Evolutionary conservation across 2,329 filamentous ascomycete species (phyloP).

Genomic region (Fusarium kyushuense): DNA sequence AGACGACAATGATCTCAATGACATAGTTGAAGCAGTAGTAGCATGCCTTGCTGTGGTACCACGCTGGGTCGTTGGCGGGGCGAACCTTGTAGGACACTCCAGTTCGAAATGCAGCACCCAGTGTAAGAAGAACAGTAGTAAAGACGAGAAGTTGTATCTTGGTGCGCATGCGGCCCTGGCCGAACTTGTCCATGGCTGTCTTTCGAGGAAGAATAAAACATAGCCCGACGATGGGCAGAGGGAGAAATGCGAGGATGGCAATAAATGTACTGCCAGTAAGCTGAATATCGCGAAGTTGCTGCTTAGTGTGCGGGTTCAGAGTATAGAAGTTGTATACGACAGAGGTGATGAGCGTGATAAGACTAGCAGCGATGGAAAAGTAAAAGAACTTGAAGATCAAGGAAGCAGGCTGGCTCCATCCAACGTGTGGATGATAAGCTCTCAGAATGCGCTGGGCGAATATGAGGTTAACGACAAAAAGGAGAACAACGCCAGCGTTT

Average conservation of each 20-base stretch:
- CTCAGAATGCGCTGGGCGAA: constrained; percentile 81
- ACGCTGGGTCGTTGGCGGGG: constrained; percentile 67
- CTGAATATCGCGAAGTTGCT: constrained; percentile 72
- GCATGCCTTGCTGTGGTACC: constrained; percentile 76
- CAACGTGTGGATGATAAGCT: constrained; percentile 76
- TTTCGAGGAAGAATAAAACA: constrained; percentile 64
- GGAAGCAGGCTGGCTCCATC: constrained; percentile 71
- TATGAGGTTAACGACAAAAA: constrained; percentile 83
- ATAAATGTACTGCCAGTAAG: constrained; percentile 75
- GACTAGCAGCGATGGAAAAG: constrained; percentile 66
- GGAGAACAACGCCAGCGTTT: constrained; percentile 77
- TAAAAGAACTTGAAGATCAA: constrained; percentile 69
- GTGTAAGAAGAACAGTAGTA: constrained; percentile 69
- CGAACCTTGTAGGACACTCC: constrained; percentile 67
- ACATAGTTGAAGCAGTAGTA: constrained; percentile 86
- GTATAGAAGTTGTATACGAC: constrained; percentile 77
- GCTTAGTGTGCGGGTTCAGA: constrained; percentile 61
- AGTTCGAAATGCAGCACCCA: constrained; percentile 77
- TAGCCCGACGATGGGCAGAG: constrained; percentile 65
- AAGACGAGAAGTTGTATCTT: constrained; percentile 75
- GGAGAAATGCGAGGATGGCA: constrained; percentile 67
- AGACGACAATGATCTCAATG: constrained; percentile 78
- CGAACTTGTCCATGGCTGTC: constrained; percentile 63
- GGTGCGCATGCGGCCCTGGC: constrained; percentile 72
- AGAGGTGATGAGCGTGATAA: constrained; percentile 74